Conservation (phyloP, 2,329 filamentous ascomycete genomes). For the Helotiales sp. region DNA sequence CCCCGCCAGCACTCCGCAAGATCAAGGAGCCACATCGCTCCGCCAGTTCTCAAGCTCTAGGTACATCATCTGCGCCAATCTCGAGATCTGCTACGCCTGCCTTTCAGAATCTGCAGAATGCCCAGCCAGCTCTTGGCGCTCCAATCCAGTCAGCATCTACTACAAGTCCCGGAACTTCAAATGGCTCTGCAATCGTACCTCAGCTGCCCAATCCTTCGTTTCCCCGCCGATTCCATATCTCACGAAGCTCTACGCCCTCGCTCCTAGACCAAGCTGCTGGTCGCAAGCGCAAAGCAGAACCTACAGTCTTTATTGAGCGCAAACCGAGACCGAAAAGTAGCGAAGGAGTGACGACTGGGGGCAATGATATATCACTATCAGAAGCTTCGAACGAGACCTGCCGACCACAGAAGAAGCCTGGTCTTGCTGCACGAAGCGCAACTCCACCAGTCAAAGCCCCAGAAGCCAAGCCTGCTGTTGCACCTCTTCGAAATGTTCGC, state of each 20-base stretch:
- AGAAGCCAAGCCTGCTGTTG: constrained; percentile 15
- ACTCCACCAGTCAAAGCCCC: constrained; percentile 7
- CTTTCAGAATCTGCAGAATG: not conserved
- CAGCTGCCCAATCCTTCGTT: constrained; percentile 22
- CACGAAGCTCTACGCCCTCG: constrained; percentile 41
- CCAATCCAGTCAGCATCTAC: not conserved
- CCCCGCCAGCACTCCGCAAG: constrained; percentile 13
- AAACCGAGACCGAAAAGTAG: constrained; percentile 36
- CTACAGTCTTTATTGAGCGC: constrained; percentile 58
- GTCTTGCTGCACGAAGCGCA: constrained; percentile 21
- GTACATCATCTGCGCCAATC: not conserved
- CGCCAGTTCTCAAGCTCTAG: constrained; percentile 10
- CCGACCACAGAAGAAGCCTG: constrained; percentile 30
- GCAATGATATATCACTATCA: not conserved
- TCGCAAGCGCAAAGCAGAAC: constrained; percentile 23
- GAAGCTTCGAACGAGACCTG: not conserved
- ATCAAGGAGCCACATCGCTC: constrained; percentile 25
- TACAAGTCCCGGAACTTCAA: not conserved
- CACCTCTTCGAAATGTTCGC: constrained; percentile 30
- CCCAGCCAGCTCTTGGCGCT: not conserved
- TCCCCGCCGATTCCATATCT: constrained; percentile 57
- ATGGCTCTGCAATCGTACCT: not conserved
- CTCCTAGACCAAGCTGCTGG: not conserved
- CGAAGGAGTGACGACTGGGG: not conserved
- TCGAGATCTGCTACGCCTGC: not conserved